Percentiles rank a stretch among this genome's conserved stretches.
Conservation (phyloP, 2,329 filamentous ascomycete genomes). For the Ophiostoma montium region DNA sequence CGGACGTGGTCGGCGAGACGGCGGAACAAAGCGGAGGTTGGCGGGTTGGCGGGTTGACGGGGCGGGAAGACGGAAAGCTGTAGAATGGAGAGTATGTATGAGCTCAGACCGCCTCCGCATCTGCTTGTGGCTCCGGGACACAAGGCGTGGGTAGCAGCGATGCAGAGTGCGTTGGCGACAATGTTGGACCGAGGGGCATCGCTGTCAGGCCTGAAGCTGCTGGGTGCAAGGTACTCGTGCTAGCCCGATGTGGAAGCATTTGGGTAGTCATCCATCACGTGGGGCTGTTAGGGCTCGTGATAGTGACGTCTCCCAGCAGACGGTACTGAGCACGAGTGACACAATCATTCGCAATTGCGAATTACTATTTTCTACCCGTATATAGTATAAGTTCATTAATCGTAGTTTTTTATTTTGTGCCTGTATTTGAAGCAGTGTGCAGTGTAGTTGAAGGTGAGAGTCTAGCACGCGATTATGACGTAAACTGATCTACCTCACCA, state of each 20-base stretch:
- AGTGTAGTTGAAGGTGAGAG: no score
- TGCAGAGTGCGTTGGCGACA: neutral
- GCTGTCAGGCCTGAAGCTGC: neutral
- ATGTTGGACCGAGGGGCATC: constrained; percentile 1
- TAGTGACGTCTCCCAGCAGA: neutral
- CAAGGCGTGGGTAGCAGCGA: neutral
- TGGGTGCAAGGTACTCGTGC: neutral
- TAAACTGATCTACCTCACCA: no score
- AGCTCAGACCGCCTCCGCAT: neutral
- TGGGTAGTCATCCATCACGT: neutral
- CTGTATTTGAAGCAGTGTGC: no score
- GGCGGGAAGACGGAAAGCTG: neutral
- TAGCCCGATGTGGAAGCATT: neutral
- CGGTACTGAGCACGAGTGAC: neutral
- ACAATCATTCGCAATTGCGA: neutral
- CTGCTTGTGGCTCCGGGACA: neutral
- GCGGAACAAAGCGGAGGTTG: neutral
- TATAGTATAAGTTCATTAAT: no score
- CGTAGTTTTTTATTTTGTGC: no score
- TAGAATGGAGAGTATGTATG: no score
- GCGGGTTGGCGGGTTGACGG: neutral
- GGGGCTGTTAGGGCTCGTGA: neutral
- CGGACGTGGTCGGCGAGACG: no score
- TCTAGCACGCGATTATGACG: no score
- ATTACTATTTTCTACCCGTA: no score